phyloP scores from a whole-genome alignment of 176 grass and related monocot genomes.

The Guadua angustifolia region DNA sequence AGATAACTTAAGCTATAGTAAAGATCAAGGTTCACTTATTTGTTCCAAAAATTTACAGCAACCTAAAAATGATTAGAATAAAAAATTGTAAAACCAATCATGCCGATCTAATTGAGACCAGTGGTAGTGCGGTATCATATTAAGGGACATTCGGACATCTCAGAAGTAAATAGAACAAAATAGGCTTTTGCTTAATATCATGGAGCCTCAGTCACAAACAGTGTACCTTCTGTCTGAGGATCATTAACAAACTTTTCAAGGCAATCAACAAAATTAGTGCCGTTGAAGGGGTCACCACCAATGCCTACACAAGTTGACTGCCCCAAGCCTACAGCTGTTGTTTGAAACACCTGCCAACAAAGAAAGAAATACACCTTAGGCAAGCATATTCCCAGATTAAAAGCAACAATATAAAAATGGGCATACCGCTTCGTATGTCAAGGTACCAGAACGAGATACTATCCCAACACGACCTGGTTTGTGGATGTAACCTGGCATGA shows the following conservation, averaged over 20 bases:
- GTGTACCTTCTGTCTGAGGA: constrained; percentile 98
- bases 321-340: constrained; percentile 89
- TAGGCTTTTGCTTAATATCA: not conserved
- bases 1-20: not conserved
- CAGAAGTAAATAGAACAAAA: not conserved
- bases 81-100: constrained; percentile 11
- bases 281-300: constrained; percentile 97
- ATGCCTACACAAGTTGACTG: constrained; percentile 98
- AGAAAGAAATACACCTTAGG: constrained; percentile 30
- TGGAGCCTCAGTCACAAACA: constrained; percentile 1
- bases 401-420: constrained; percentile 3
- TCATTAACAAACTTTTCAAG: constrained; percentile 89
- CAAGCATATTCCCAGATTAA: constrained; percentile 27
- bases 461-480: constrained; percentile 88
- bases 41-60: constrained; percentile 17
- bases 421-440: constrained; percentile 98
- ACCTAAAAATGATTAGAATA: constrained; percentile 10
- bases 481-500: constrained; percentile 99
- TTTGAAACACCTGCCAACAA: constrained; percentile 88
- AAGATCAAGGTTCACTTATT: not conserved
- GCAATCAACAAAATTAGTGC: constrained; percentile 98
- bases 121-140: not conserved
- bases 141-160: not conserved
- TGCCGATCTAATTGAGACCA: not conserved
- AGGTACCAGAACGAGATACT: constrained; percentile 99